A percentile compares a stretch with the other conserved stretches of the same genome.
These are phyloP conservation scores for Trichoderma asperellum DNA, from an alignment of 2,329 filamentous ascomycete genomes.

Conservation along the genomic window DNA sequence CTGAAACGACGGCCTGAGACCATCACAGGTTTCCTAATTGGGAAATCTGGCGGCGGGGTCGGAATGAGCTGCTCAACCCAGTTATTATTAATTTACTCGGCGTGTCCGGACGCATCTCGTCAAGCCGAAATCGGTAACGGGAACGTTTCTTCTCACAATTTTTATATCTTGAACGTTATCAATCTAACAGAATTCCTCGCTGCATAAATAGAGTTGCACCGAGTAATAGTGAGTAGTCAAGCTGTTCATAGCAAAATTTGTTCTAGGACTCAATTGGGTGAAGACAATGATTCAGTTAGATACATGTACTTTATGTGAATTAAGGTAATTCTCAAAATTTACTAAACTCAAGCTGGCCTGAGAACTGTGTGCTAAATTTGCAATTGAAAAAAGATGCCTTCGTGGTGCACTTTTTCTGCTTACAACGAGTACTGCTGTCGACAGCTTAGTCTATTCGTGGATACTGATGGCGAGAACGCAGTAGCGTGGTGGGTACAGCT, in stretches of 20 bases:
- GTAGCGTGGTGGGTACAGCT: neutral
- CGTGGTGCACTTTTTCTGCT: neutral
- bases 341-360: no score
- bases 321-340: no score
- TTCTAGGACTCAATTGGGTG: neutral
- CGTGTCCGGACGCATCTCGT: neutral
- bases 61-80: neutral
- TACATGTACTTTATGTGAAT: no score
- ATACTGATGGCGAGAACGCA: neutral
- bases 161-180: neutral
- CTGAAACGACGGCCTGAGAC: conserved; percentile 30
- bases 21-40: conserved; percentile 29
- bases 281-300: no score
- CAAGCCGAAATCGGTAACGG: neutral
- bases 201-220: neutral
- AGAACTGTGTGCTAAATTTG: no score
- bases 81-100: conserved; percentile 7
- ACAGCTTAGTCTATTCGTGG: neutral
- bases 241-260: no score
- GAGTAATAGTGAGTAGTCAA: neutral
- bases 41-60: conserved; percentile 21
- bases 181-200: neutral
- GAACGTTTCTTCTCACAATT: neutral
- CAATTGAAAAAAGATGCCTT: neutral
- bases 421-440: neutral